Percentiles rank a stretch among this genome's conserved stretches.
Conservation (phyloP, 805 yeast genomes). For the Suhomyces sp. region DNA sequence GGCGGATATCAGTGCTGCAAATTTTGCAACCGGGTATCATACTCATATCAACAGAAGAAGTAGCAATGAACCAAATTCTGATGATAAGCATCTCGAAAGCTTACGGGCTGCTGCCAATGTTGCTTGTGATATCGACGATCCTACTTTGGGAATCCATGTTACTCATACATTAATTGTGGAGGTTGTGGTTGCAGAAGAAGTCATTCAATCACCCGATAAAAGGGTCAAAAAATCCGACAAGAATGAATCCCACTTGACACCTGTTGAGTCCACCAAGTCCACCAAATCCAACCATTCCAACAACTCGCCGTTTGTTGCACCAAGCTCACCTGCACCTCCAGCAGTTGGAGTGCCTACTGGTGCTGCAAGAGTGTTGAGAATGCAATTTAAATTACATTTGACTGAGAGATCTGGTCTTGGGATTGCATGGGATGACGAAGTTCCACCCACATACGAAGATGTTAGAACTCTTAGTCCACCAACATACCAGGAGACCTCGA, state of each 20-base stretch:
- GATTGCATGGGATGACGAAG: constrained; percentile 98
- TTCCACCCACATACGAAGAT: constrained; percentile 93
- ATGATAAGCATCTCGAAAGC: constrained; percentile 23
- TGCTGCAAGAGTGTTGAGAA: constrained; percentile 87
- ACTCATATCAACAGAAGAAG: constrained; percentile 46
- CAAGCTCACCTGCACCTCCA: constrained; percentile 13
- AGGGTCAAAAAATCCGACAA: constrained; percentile 8
- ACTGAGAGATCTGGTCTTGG: constrained; percentile 95
- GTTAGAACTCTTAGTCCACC: constrained; percentile 87
- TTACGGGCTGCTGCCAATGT: constrained; percentile 49
- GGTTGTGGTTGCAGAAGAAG: constrained; percentile 91
- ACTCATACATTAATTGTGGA: constrained; percentile 79
- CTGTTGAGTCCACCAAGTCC: constrained; percentile 23
- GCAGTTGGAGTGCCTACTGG: constrained; percentile 81
- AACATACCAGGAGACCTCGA: constrained; percentile 46
- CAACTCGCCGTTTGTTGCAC: constrained; percentile 18
- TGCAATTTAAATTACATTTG: constrained; percentile 84
- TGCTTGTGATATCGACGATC: constrained; percentile 80
- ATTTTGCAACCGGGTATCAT: constrained; percentile 50
- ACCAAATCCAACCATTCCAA: constrained; percentile 20
- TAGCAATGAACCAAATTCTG: constrained; percentile 31
- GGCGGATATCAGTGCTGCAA: constrained; percentile 64
- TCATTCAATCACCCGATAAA: constrained; percentile 41
- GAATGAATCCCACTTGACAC: constrained; percentile 19
- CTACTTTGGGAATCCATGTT: constrained; percentile 73